Base-by-base conservation (phyloP, 768 basidiomycete genomes). In the Obba rivulosa region DNA sequence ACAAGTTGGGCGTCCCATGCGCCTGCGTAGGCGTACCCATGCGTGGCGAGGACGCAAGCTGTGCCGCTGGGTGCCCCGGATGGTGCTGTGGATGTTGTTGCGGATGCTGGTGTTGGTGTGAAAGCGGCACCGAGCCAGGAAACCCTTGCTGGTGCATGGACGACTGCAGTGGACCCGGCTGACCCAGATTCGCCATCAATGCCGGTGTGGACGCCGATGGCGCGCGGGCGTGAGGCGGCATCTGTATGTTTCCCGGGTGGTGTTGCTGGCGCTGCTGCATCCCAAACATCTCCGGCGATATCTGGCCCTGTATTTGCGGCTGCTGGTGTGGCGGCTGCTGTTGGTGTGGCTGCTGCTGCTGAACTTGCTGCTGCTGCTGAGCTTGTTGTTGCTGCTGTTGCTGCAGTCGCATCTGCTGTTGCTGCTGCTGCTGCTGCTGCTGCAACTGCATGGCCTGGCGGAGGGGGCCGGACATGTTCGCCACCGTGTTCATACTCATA, bases 401-500 rank as follows among this genome's bases (percentile, higher is more conserved):
- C 35, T 50, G 42, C 16, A 59, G 62, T 37, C 65, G 65, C 34
- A 62, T 62, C 46, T 62, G 64, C 20, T 50, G 42, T 16, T 60
- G 62, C 39, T 66, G 65, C 34, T 63, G 62, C 46, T 62, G 64
- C 20, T 62, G 64, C 41, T 62, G 63, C 41, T 66, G 68, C 43
- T 64, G 64, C 41, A 31, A 13, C 28, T 55, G 56, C 41, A 58
- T 35, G n/a, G 48, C 56, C 51, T 67, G 64, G 45, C 65, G 61
- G 49, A 66, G 49, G 51, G 71, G 70, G 50, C 56, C 46, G 23
- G 68, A 58, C 60, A 81, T 73, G 52, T 65, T 60, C 13, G 50
- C 45, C 57, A 72, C 76, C 39, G 64, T 66, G 57, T 73, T 74
- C 66, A 76, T 74, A 46, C 62, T 57, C 69, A 80, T 75, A 38